Evolutionary conservation across 2,329 filamentous ascomycete species (phyloP), one percentile per base, ranked within the genome.

Genomic region (Tolypocladium tropicale): DNA sequence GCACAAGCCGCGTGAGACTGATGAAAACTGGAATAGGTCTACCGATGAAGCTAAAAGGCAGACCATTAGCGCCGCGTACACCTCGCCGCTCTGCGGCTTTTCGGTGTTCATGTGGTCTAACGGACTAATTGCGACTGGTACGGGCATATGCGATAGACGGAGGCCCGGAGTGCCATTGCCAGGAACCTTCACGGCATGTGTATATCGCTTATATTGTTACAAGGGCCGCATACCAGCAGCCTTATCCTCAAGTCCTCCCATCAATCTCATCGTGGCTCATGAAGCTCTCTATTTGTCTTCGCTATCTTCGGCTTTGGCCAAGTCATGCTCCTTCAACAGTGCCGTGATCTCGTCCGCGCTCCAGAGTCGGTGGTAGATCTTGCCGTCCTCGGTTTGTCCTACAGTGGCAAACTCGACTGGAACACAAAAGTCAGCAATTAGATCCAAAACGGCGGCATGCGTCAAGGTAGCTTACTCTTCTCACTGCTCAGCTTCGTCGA

Each of bases 321-420:
- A 76, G 65, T 93, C 93, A 67, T 99, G 92, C 79, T 97, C 90
- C 81, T 92, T 95, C 67, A 99, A 78, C 72, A 99, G 78, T 53
- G 88, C 85, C 70, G 90, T 93, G 67, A 99, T 99, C 79, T 97
- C 94, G 63, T 99, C 93, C 49, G 92, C 93, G 66, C 85, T 89
- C 94, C 94, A 99, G 60, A 99, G 81, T 71, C 95, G 89, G 76
- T 99, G 94, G 78, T 97, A 99, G 74, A 99, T 93, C 78, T 93
- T 94, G 67, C 94, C 94, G 63, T 92, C 85, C 74, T 91, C 88
- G 63, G 92, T 97, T 78, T 92, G 90, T 65, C 94, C 95, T 59
- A 99, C 93, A 34, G 95, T 99, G 64, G 94, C 95, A 69, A 99
- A 99, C 71, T 99, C 94, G 70, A 99, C 92, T 96, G 64, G 18